Conservation (phyloP, 768 basidiomycete species). For the Mycena belliarum region DNA sequence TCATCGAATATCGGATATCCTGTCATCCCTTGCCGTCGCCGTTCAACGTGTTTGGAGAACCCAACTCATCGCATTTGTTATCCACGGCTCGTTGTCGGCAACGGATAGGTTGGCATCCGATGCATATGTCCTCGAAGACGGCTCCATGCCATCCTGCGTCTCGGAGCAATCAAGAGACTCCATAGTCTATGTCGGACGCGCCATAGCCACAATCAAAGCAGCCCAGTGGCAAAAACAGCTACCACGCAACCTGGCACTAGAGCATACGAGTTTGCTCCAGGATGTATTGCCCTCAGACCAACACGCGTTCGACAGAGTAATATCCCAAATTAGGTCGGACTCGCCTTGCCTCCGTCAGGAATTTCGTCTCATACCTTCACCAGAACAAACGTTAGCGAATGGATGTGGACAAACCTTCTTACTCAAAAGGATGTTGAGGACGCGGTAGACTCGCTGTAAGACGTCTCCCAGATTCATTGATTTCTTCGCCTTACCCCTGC, state of each 20-base stretch:
- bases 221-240: slow-evolving; percentile 80
- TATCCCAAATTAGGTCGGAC: slow-evolving; percentile 79
- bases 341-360: no score
- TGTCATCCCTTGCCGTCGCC: slow-evolving; percentile 55
- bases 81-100: slow-evolving; percentile 73
- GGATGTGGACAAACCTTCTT: slow-evolving; percentile 90
- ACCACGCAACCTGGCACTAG: slow-evolving; percentile 62
- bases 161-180: slow-evolving; percentile 74
- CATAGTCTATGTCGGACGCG: slow-evolving; percentile 84
- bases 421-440: slow-evolving; percentile 82
- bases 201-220: slow-evolving; percentile 79
- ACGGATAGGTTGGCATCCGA: slow-evolving; percentile 69
- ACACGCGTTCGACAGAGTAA: slow-evolving; percentile 72
- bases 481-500: slow-evolving; percentile 10
- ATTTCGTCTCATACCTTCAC: no score
- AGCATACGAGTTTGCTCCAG: slow-evolving; percentile 67
- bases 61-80: slow-evolving; percentile 78
- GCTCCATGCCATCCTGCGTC: slow-evolving; percentile 75
- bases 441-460: slow-evolving; percentile 83
- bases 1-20: slow-evolving; percentile 68
- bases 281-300: slow-evolving; percentile 73
- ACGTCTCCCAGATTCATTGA: neutral
- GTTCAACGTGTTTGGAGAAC: slow-evolving; percentile 84
- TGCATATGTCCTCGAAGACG: slow-evolving; percentile 58
- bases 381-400: slow-evolving; percentile 83